Evolutionary conservation across 2,329 filamentous ascomycete species (phyloP).

Genomic region (Xenoacremonium recifei): DNA sequence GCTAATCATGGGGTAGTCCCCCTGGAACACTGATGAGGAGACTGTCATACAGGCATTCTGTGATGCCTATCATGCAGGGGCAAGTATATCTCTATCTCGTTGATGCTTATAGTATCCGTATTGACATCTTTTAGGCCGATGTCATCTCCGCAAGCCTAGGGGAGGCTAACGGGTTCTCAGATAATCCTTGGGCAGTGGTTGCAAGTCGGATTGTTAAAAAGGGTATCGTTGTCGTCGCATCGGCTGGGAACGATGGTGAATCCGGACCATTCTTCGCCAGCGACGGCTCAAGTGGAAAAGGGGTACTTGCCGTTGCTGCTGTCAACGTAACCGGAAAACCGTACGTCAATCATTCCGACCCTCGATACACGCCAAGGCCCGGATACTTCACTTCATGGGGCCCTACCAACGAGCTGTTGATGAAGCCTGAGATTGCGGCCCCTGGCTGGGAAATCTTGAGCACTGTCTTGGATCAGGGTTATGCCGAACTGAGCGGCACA

Average conservation of each 20-base stretch:
- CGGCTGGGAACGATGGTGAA: constrained; percentile 51
- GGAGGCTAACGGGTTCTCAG: constrained; percentile 35
- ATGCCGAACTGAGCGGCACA: constrained; percentile 49
- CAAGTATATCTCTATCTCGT: constrained; percentile 15
- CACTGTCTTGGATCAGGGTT: constrained; percentile 43
- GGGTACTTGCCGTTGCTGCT: constrained; percentile 36
- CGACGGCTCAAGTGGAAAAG: constrained; percentile 30
- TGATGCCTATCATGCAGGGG: constrained; percentile 34
- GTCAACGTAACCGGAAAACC: constrained; percentile 44
- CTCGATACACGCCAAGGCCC: constrained; percentile 31
- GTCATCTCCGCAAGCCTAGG: constrained; percentile 44
- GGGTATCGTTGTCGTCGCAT: constrained; percentile 49
- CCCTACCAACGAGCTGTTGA: constrained; percentile 47
- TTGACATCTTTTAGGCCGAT: constrained; percentile 32
- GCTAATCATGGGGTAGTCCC: constrained; percentile 14
- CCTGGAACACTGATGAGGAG: constrained; percentile 31
- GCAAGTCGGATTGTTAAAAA: constrained; percentile 39
- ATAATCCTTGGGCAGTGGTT: constrained; percentile 42
- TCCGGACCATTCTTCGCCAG: constrained; percentile 46
- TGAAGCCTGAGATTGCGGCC: constrained; percentile 50
- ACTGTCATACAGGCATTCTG: constrained; percentile 36
- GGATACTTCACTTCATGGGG: constrained; percentile 51
- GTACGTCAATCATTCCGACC: constrained; percentile 27
- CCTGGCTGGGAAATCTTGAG: constrained; percentile 51
- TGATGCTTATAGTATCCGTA: not conserved